These are phyloP conservation scores for Flaveria brownii DNA, from an alignment of 129 eudicot genomes.

Conservation along the genomic window DNA sequence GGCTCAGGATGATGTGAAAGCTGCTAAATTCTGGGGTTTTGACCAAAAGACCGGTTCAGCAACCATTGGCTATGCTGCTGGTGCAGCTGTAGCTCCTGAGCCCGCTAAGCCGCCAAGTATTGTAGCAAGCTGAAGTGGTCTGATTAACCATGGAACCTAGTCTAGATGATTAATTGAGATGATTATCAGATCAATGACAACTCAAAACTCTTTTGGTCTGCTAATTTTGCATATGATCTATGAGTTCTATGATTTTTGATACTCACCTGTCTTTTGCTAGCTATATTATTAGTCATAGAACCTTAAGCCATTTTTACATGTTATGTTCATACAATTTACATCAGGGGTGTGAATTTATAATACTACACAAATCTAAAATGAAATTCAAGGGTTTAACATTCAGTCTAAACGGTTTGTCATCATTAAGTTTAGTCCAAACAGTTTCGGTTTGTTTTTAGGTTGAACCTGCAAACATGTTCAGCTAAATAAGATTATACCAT, in stretches of 20 bases:
- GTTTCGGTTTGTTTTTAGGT: background rate
- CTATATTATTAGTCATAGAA: conserved; percentile 14
- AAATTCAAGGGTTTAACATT: background rate
- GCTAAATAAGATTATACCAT: background rate
- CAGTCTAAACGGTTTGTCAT: background rate
- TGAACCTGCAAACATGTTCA: background rate
- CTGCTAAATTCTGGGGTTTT: conserved; percentile 77
- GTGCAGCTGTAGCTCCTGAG: conserved; percentile 64
- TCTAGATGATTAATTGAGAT: conserved; percentile 23
- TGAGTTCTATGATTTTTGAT: conserved; percentile 17
- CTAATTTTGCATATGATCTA: conserved; percentile 12
- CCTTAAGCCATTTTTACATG: background rate
- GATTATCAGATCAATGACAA: conserved; percentile 14
- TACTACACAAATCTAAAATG: background rate
- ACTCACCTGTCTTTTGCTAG: conserved; percentile 17
- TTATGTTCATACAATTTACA: no score
- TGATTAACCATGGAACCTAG: conserved; percentile 1
- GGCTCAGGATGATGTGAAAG: conserved; percentile 79
- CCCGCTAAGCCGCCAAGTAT: conserved; percentile 40
- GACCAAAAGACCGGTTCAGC: conserved; percentile 42
- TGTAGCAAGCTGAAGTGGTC: background rate
- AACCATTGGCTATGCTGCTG: conserved; percentile 32
- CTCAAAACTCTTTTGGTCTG: conserved; percentile 7
- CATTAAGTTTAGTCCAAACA: background rate
- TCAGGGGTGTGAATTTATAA: background rate